Conservation (phyloP, 352 stramenopile genomes). For the Phytophthora meadii region DNA sequence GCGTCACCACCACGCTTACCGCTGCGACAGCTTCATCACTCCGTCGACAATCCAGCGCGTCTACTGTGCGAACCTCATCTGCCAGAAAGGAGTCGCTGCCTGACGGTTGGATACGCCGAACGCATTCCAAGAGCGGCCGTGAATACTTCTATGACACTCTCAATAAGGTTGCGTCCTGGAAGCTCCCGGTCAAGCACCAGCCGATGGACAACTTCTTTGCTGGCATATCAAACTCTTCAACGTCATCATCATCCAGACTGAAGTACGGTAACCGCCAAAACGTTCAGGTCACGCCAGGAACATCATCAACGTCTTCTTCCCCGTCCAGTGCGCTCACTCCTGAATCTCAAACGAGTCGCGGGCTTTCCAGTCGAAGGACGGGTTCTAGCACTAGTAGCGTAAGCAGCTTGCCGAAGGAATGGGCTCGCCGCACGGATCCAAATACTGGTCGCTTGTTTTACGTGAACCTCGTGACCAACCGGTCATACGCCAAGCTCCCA, state of each 20-base stretch:
- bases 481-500: conserved; percentile 78
- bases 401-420: conserved; percentile 75
- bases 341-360: conserved; percentile 35
- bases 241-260: conserved; percentile 21
- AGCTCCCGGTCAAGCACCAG: conserved; percentile 61
- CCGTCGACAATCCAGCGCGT: conserved; percentile 17
- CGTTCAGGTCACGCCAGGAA: conserved; percentile 25
- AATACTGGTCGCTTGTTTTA: conserved; percentile 85
- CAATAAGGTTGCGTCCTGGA: conserved; percentile 80
- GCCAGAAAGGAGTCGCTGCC: conserved; percentile 59
- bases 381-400: conserved; percentile 32
- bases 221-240: conserved; percentile 27
- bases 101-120: conserved; percentile 74
- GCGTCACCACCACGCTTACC: conserved; percentile 27
- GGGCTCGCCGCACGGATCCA: conserved; percentile 75
- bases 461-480: conserved; percentile 87
- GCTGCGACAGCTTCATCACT: conserved; percentile 35
- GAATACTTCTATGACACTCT: conserved; percentile 82
- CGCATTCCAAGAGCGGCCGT: conserved; percentile 72
- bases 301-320: conserved; percentile 39
- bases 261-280: conserved; percentile 21
- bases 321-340: conserved; percentile 51
- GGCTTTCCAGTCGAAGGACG: conserved; percentile 40
- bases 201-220: conserved; percentile 65
- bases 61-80: conserved; percentile 23